These are phyloP conservation scores for Annulohypoxylon maeteangense DNA, from an alignment of 495 filamentous ascomycete genomes.

Conservation along the genomic window DNA sequence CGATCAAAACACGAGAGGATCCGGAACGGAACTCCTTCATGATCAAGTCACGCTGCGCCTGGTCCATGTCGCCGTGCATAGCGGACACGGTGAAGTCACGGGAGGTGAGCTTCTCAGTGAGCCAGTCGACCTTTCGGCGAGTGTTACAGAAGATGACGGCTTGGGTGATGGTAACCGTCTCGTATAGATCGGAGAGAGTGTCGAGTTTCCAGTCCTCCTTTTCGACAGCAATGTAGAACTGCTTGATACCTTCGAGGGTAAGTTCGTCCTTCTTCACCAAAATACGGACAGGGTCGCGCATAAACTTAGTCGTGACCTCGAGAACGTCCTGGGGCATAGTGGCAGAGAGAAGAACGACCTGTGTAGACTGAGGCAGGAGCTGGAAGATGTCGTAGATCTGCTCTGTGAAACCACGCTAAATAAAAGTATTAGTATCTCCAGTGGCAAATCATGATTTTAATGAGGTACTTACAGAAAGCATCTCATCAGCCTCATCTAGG, in stretches of 20 bases:
- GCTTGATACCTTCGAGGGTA: conserved; percentile 99
- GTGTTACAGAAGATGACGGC: conserved; percentile 99
- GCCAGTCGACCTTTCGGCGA: conserved; percentile 99
- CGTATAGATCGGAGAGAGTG: conserved; percentile 97
- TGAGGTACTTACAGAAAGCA: conserved; percentile 79
- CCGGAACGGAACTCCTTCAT: conserved; percentile 99
- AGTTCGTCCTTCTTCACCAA: conserved; percentile 99
- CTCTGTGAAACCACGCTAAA: conserved; percentile 94
- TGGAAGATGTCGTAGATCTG: conserved; percentile 99
- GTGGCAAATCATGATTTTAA: neutral
- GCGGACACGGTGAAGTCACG: conserved; percentile 99
- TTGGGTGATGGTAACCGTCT: conserved; percentile 98
- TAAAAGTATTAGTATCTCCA: conserved; percentile 27
- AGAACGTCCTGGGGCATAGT: conserved; percentile 99
- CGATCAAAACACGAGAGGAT: conserved; percentile 96
- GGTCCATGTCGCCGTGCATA: conserved; percentile 99
- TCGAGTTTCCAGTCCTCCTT: conserved; percentile 99
- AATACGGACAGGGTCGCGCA: conserved; percentile 98
- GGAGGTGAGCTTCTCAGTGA: conserved; percentile 97
- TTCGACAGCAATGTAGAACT: conserved; percentile 99
- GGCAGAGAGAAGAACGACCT: conserved; percentile 96
- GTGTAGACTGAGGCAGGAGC: conserved; percentile 94
- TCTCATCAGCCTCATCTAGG: conserved; percentile 98
- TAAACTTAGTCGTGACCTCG: conserved; percentile 99
- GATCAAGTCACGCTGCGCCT: conserved; percentile 95